Conservation (phyloP, 305 asterid species). For the Plantago coronopus region DNA sequence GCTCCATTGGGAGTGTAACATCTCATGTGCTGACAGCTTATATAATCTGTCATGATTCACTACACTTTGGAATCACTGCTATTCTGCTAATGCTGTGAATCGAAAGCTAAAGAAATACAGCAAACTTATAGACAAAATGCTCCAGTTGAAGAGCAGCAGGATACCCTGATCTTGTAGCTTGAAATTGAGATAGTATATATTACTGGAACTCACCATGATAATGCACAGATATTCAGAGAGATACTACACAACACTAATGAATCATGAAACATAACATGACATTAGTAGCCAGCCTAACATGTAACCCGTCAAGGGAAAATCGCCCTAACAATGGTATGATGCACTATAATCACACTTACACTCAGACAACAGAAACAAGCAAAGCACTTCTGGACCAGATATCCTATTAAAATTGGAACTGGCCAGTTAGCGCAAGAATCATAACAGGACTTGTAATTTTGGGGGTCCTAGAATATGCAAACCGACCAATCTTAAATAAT, state of each 20-base stretch:
- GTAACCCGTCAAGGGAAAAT: neutral
- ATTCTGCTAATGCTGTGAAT: too few species aligned
- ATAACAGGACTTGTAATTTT: conserved; percentile 25
- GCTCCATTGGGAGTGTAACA: too few species aligned
- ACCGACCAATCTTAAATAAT: conserved; percentile 22
- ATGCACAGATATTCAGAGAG: neutral
- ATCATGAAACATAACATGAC: neutral
- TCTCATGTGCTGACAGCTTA: too few species aligned
- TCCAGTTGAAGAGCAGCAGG: neutral
- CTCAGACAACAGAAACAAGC: neutral
- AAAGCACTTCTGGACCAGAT: conserved; percentile 20
- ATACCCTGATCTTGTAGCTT: neutral
- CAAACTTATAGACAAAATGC: neutral
- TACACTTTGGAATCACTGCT: too few species aligned
- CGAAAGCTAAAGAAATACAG: too few species aligned
- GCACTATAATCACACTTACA: conserved; percentile 16
- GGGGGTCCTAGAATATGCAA: conserved; percentile 32
- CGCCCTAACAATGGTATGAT: neutral
- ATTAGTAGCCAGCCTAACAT: conserved; percentile 8
- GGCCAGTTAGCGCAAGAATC: conserved; percentile 32
- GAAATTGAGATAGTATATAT: neutral
- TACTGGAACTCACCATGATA: conserved; percentile 2
- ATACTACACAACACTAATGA: neutral
- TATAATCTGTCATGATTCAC: too few species aligned
- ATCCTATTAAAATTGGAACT: conserved; percentile 44